Conservation (phyloP, 768 basidiomycete genomes). For the Boletus rufocinnamomeus region DNA sequence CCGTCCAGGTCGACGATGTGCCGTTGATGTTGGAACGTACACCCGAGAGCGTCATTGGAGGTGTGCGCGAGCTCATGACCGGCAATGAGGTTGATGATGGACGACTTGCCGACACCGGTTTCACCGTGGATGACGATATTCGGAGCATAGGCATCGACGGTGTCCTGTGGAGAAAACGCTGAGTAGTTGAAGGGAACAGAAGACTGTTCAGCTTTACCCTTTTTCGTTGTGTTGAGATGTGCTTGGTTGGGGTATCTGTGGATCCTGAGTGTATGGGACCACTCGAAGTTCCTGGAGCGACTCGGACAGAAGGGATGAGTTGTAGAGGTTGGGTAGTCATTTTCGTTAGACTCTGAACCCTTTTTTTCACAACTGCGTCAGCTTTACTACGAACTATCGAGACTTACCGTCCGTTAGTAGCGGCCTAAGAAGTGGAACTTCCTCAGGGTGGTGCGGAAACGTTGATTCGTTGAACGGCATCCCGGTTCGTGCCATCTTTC, state of each 20-base stretch:
- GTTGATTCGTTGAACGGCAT: too few species aligned
- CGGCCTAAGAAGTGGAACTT: too few species aligned
- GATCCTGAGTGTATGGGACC: neutral
- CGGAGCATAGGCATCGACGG: neutral
- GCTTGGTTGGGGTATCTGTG: neutral
- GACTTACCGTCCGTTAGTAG: too few species aligned
- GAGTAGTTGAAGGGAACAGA: too few species aligned
- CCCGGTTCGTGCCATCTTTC: too few species aligned
- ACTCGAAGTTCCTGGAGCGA: neutral
- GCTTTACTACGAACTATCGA: too few species aligned
- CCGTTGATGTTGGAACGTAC: slow-evolving; percentile 3
- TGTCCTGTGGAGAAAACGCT: neutral
- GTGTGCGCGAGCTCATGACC: neutral
- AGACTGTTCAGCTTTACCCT: neutral
- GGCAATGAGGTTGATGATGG: slow-evolving; percentile 14
- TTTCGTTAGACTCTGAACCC: neutral
- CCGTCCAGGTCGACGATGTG: neutral
- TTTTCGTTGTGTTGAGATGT: neutral
- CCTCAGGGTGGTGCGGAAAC: too few species aligned
- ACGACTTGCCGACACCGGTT: slow-evolving; percentile 6
- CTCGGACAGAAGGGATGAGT: too few species aligned
- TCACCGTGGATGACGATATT: slow-evolving; percentile 12
- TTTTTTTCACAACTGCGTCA: too few species aligned
- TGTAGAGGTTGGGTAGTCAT: neutral
- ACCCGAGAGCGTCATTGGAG: slow-evolving; percentile 5